Evolutionary conservation across 768 basidiomycete genomes (phyloP).

Genomic region (Psilocybe azurescens): DNA sequence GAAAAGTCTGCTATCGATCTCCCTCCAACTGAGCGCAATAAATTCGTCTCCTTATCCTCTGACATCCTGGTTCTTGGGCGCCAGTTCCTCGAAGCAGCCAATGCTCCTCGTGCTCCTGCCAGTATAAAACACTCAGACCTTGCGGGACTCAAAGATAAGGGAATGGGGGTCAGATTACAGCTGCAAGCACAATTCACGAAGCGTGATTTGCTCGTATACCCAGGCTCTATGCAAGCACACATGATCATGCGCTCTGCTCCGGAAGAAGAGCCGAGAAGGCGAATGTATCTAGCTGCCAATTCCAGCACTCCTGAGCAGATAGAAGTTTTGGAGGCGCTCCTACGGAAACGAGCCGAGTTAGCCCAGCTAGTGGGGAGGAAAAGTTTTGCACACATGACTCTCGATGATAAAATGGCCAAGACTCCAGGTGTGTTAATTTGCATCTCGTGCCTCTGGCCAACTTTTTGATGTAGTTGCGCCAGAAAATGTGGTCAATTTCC

Average conservation of each 20-base stretch:
- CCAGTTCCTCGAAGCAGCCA: conserved; percentile 77
- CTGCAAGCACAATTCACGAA: conserved; percentile 80
- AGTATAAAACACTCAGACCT: conserved; percentile 73
- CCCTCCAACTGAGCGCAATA: conserved; percentile 75
- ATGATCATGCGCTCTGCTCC: conserved; percentile 93
- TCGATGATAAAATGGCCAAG: conserved; percentile 97
- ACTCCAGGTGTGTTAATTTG: conserved; percentile 65
- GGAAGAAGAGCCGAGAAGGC: conserved; percentile 78
- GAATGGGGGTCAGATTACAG: conserved; percentile 75
- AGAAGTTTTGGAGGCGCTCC: conserved; percentile 73
- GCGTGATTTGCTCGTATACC: conserved; percentile 79
- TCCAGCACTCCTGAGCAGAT: conserved; percentile 78
- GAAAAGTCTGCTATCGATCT: conserved; percentile 96
- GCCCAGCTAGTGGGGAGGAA: conserved; percentile 84
- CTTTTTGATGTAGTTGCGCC: background rate
- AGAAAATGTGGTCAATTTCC: conserved; percentile 90
- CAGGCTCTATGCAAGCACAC: conserved; percentile 87
- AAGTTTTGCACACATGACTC: conserved; percentile 86
- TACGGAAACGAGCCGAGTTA: conserved; percentile 80
- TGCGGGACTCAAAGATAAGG: conserved; percentile 74
- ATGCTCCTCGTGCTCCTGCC: conserved; percentile 66
- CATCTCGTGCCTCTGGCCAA: conserved; percentile 2
- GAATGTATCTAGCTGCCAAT: conserved; percentile 84
- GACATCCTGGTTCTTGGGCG: conserved; percentile 89
- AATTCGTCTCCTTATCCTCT: conserved; percentile 89